phyloP scores from a whole-genome alignment of 106 monocot genomes.

The Allium cepa region DNA sequence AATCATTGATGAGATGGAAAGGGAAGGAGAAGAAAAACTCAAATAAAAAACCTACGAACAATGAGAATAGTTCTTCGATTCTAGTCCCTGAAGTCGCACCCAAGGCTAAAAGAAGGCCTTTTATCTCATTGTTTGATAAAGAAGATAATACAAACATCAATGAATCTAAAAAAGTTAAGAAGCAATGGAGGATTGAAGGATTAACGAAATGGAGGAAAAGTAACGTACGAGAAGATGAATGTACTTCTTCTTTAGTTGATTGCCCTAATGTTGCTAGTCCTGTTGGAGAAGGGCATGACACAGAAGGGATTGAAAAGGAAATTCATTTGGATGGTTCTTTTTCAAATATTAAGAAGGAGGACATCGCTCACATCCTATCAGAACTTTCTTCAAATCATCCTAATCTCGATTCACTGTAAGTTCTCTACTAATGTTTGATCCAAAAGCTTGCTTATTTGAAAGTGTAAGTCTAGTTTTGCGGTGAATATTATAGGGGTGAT shows the following conservation, averaged over 20 bases:
- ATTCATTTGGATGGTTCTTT: slow-evolving; percentile 32
- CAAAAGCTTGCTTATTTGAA: not conserved
- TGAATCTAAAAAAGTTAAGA: slow-evolving; percentile 13
- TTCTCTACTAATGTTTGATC: slow-evolving; percentile 1
- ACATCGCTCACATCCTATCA: slow-evolving; percentile 23
- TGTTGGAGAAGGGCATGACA: slow-evolving; percentile 44
- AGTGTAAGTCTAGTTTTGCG: not conserved
- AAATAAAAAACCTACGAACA: slow-evolving; percentile 2
- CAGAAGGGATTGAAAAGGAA: slow-evolving; percentile 55
- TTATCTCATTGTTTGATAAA: slow-evolving; percentile 23
- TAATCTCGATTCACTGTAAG: slow-evolving; percentile 15
- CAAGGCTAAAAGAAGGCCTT: slow-evolving; percentile 43
- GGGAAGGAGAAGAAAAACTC: slow-evolving; percentile 6
- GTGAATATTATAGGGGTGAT: slow-evolving; percentile 8
- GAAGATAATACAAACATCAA: not conserved
- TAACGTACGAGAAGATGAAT: slow-evolving; percentile 21
- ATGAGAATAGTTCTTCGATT: slow-evolving; percentile 7
- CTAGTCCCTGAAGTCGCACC: slow-evolving; percentile 23
- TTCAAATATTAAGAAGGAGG: slow-evolving; percentile 74
- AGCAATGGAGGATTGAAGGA: slow-evolving; percentile 61
- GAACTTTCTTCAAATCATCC: slow-evolving; percentile 12
- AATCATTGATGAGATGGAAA: slow-evolving; percentile 34
- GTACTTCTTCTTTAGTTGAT: not conserved
- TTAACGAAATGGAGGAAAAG: slow-evolving; percentile 70
- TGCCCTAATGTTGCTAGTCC: slow-evolving; percentile 28